A percentile compares a stretch with the other conserved stretches of the same genome.
These are phyloP conservation scores for Aureobasidium uvarum DNA, from an alignment of 2,329 filamentous ascomycete species.

Conservation along the genomic window DNA sequence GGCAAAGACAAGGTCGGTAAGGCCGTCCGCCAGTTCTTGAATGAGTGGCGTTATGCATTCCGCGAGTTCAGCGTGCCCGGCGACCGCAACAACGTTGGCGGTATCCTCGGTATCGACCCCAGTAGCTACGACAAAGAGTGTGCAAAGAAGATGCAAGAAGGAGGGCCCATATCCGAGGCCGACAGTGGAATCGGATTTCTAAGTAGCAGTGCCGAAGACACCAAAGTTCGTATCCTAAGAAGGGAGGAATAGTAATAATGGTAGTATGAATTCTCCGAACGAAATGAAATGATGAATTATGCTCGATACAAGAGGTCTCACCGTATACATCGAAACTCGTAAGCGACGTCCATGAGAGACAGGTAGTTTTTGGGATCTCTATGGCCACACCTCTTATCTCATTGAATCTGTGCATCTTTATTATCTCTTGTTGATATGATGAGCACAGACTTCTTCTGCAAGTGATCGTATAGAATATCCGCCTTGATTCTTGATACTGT, in stretches of 20 bases:
- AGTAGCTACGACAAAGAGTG: conserved; percentile 55
- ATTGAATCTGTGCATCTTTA: too few species aligned
- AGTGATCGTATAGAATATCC: too few species aligned
- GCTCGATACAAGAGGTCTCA: not conserved
- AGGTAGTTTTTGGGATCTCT: too few species aligned
- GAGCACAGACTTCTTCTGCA: too few species aligned
- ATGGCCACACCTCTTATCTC: too few species aligned
- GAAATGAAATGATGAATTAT: conserved; percentile 17
- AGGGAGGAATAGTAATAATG: conserved; percentile 13
- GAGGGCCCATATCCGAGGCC: conserved; percentile 41
- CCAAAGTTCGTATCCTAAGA: conserved; percentile 40
- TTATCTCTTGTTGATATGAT: too few species aligned
- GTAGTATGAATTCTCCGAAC: not conserved
- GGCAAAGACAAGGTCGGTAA: conserved; percentile 98
- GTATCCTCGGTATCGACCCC: conserved; percentile 63
- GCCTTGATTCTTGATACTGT: too few species aligned
- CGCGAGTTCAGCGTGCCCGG: conserved; percentile 95
- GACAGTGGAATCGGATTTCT: conserved; percentile 42
- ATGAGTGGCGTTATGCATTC: conserved; percentile 94
- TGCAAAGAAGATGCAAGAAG: conserved; percentile 33
- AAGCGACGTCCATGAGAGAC: too few species aligned
- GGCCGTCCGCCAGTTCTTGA: conserved; percentile 83
- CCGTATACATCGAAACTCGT: too few species aligned
- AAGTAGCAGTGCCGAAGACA: conserved; percentile 36
- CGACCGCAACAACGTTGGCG: conserved; percentile 78